phyloP scores from a whole-genome alignment of 2,329 filamentous ascomycete genomes.

The Ascochyta rabiei region DNA sequence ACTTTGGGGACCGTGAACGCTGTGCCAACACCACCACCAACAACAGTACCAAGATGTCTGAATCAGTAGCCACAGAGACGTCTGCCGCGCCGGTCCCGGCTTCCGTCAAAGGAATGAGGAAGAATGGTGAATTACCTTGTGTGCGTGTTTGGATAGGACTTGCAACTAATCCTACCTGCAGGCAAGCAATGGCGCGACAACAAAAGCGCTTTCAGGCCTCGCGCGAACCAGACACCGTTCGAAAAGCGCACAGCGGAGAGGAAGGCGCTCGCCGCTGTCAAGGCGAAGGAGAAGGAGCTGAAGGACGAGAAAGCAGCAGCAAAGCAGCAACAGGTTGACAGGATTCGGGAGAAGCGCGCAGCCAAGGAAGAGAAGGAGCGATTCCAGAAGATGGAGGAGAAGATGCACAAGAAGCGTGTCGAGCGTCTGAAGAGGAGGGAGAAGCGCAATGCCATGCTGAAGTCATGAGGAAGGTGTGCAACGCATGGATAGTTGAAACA shows the following conservation, averaged over 20 bases:
- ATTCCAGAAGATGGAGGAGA: slow-evolving; percentile 92
- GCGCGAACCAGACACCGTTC: slow-evolving; percentile 77
- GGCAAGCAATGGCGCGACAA: slow-evolving; percentile 93
- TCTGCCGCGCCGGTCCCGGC: slow-evolving; percentile 45
- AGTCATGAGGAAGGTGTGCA: slow-evolving; percentile 47
- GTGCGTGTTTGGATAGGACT: not conserved
- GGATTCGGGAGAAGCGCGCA: slow-evolving; percentile 81
- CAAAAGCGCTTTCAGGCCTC: slow-evolving; percentile 85
- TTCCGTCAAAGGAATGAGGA: slow-evolving; percentile 68
- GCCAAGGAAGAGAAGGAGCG: slow-evolving; percentile 92
- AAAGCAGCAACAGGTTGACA: slow-evolving; percentile 72
- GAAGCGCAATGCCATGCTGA: slow-evolving; percentile 86
- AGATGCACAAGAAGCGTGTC: slow-evolving; percentile 95
- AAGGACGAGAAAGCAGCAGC: slow-evolving; percentile 84
- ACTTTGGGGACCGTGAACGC: slow-evolving; percentile 17
- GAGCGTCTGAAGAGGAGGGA: slow-evolving; percentile 93
- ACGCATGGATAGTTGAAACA: not conserved
- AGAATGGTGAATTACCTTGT: slow-evolving; percentile 68
- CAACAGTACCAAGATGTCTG: slow-evolving; percentile 34
- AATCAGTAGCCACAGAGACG: slow-evolving; percentile 49
- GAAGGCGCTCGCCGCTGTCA: slow-evolving; percentile 73
- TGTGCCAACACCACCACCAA: slow-evolving; percentile 14
- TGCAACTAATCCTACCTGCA: slow-evolving; percentile 48
- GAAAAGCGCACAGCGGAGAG: slow-evolving; percentile 76
- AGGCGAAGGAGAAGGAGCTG: slow-evolving; percentile 93